These are phyloP conservation scores for Herpetomonas muscarum DNA, from an alignment of 208 protist species.

Conservation along the genomic window DNA sequence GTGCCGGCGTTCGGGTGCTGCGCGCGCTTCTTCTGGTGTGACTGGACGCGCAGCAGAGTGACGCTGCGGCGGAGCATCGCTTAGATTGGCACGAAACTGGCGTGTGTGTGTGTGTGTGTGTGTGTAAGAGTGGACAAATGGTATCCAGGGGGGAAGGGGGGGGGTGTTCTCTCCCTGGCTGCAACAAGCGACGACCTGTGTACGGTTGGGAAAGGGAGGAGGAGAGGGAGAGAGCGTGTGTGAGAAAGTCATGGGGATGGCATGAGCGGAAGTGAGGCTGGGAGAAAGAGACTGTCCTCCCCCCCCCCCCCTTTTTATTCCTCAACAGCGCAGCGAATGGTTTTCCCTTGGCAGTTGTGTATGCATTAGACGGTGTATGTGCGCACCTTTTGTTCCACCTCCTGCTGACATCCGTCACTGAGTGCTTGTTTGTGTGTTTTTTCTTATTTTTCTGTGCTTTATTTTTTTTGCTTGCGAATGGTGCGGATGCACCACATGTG, in stretches of 20 bases:
- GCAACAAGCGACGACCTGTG: too few relatives aligned
- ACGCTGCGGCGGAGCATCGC: slow-evolving; percentile 63
- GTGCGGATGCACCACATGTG: not conserved
- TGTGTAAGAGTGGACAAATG: slow-evolving; percentile 1
- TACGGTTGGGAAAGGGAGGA: slow-evolving; percentile 1
- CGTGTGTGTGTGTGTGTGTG: not conserved
- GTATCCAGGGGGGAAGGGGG: not conserved
- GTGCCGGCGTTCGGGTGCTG: slow-evolving; percentile 84
- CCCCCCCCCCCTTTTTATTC: too few relatives aligned
- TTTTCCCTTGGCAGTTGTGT: too few relatives aligned
- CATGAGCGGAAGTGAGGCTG: not conserved
- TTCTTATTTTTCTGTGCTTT: not conserved
- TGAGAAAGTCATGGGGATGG: not conserved
- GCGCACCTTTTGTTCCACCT: not conserved
- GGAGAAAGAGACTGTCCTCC: slow-evolving; percentile 1
- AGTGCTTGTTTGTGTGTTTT: not conserved
- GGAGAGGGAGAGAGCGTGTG: not conserved
- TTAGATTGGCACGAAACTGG: not conserved
- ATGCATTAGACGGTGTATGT: too few relatives aligned
- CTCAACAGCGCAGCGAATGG: too few relatives aligned
- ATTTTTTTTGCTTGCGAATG: not conserved
- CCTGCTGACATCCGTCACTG: not conserved
- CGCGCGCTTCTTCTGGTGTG: slow-evolving; percentile 76
- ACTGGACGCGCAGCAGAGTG: slow-evolving; percentile 65
- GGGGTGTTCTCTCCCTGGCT: too few relatives aligned